These are phyloP conservation scores for Neltuma alba DNA, from an alignment of 306 rosid species.

Conservation along the genomic window DNA sequence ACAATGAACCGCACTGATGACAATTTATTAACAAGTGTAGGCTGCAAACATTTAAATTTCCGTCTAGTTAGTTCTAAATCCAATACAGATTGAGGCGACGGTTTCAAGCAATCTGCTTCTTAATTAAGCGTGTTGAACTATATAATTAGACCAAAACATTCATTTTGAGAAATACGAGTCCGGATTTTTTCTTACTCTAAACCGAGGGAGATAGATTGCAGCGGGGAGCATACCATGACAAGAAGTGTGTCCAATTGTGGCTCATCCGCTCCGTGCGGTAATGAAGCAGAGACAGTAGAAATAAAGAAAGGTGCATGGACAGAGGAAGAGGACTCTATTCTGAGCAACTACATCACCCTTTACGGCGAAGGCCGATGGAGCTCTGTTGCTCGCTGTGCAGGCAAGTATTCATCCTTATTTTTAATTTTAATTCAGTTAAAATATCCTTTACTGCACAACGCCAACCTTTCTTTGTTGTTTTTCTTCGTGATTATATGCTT, in stretches of 20 bases:
- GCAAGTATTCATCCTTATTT: conserved; percentile 6
- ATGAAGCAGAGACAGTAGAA: conserved; percentile 31
- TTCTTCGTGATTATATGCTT: no score
- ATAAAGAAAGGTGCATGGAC: conserved; percentile 74
- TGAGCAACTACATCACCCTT: conserved; percentile 38
- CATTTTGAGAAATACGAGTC: neutral
- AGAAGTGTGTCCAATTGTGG: conserved; percentile 40
- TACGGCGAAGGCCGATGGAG: conserved; percentile 75
- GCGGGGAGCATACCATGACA: conserved; percentile 19
- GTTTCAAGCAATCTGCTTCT: conserved; percentile 23
- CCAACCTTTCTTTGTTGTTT: no score
- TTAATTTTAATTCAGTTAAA: no score
- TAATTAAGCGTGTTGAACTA: neutral
- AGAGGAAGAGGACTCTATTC: conserved; percentile 60
- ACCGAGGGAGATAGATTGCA: neutral
- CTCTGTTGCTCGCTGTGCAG: conserved; percentile 54
- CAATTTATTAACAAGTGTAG: neutral
- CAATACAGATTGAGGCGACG: neutral
- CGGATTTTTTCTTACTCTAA: neutral
- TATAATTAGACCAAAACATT: neutral
- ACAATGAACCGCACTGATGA: no score
- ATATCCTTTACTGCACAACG: no score
- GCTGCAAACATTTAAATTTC: neutral
- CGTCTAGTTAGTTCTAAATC: conserved; percentile 46
- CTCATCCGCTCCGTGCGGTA: conserved; percentile 27